Evolutionary conservation across 805 yeast genomes (phyloP).

Genomic region (Saccharomyces paradoxus): DNA sequence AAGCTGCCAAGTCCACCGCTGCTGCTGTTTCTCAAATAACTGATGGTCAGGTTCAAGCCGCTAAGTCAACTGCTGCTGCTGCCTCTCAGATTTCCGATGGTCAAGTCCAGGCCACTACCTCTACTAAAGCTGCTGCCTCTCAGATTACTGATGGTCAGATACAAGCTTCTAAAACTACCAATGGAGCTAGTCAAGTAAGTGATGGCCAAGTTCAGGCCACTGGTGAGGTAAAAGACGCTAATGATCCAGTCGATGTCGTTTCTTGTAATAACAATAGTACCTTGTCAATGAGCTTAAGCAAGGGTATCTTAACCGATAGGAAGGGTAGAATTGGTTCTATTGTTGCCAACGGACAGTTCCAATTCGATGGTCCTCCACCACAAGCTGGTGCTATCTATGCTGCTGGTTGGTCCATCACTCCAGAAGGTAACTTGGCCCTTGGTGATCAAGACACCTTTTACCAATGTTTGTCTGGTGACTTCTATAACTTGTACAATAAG

Average conservation of each 20-base stretch:
- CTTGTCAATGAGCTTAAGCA: slow-evolving; percentile 46
- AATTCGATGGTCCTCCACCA: slow-evolving; percentile 81
- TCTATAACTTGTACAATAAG: slow-evolving; percentile 71
- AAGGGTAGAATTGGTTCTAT: slow-evolving; percentile 67
- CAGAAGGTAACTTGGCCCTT: slow-evolving; percentile 53
- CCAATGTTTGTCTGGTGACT: slow-evolving; percentile 68
- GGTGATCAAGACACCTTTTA: slow-evolving; percentile 56
- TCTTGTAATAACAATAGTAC: slow-evolving; percentile 44
- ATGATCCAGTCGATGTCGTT: slow-evolving; percentile 26
- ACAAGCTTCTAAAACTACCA: slow-evolving; percentile 13
- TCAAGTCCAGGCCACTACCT: slow-evolving; percentile 38
- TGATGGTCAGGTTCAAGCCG: slow-evolving; percentile 40
- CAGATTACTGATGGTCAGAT: slow-evolving; percentile 43
- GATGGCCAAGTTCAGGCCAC: slow-evolving; percentile 30
- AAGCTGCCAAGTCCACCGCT: no score
- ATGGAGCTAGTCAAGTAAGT: slow-evolving; percentile 15
- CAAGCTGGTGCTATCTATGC: slow-evolving; percentile 71
- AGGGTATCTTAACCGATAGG: slow-evolving; percentile 46
- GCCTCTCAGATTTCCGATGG: slow-evolving; percentile 34
- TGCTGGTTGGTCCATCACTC: slow-evolving; percentile 53
- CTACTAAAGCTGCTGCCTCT: slow-evolving; percentile 24
- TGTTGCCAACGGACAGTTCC: slow-evolving; percentile 79
- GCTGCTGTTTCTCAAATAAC: slow-evolving; percentile 40
- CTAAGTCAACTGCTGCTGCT: slow-evolving; percentile 33
- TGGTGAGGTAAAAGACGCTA: slow-evolving; percentile 17